phyloP scores from a whole-genome alignment of 306 rosid genomes.

The Cucumis cinereus region DNA sequence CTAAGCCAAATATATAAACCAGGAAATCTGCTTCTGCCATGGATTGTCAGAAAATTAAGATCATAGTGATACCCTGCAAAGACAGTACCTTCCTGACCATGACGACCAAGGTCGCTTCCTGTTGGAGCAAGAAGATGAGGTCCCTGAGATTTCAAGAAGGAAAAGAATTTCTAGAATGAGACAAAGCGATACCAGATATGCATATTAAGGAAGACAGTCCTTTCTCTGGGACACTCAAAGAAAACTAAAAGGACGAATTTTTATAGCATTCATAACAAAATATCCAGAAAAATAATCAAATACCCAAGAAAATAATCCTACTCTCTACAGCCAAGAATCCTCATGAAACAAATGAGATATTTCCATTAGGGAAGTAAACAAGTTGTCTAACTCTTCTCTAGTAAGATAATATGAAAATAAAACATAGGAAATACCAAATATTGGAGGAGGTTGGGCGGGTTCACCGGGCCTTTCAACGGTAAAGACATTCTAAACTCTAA shows the following conservation, averaged over 20 bases:
- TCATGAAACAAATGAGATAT: background rate
- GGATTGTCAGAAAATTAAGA: constrained; percentile 82
- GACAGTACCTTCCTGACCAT: constrained; percentile 63
- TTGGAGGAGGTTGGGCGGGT: background rate
- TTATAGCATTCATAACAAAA: background rate
- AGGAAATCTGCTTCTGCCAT: constrained; percentile 93
- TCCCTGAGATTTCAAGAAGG: constrained; percentile 43
- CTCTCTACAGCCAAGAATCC: background rate
- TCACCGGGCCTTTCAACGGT: background rate
- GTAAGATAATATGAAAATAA: background rate
- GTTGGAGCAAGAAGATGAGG: constrained; percentile 97
- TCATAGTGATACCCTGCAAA: constrained; percentile 95
- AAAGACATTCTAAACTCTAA: background rate
- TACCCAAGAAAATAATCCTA: background rate
- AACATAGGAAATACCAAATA: background rate
- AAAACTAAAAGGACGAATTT: background rate
- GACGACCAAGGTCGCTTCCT: constrained; percentile 70
- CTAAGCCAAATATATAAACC: constrained; percentile 88
- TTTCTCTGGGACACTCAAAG: background rate
- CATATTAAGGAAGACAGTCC: background rate
- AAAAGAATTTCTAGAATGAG: background rate
- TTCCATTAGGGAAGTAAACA: background rate
- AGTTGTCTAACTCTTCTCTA: background rate
- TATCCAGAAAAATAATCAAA: background rate
- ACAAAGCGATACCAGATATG: background rate